A percentile compares a stretch with the other conserved stretches of the same genome.
phyloP scores from a whole-genome alignment of 1,139 yeast species.

The Hanseniaspora sp. region DNA sequence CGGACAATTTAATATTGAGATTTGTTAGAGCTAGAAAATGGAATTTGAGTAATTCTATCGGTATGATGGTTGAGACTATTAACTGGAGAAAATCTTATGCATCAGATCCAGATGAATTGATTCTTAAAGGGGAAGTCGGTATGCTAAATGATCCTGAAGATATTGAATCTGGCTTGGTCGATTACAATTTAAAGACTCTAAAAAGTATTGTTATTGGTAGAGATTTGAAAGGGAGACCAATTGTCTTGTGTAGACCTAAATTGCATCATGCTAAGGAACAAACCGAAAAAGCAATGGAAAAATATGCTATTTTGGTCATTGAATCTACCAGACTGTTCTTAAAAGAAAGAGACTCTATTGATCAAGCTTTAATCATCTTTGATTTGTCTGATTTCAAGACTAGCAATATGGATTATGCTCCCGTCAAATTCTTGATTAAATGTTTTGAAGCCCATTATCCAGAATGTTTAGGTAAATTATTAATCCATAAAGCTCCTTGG shows the following conservation, averaged over 20 bases:
- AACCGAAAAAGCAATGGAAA: slow-evolving; percentile 53
- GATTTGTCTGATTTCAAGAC: slow-evolving; percentile 66
- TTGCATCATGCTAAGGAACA: slow-evolving; percentile 64
- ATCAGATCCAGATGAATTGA: slow-evolving; percentile 45
- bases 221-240: slow-evolving; percentile 56
- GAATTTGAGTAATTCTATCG: slow-evolving; percentile 49
- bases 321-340: slow-evolving; percentile 59
- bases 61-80: slow-evolving; percentile 57
- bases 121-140: slow-evolving; percentile 14
- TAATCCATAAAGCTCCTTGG: slow-evolving; percentile 87
- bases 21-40: slow-evolving; percentile 67
- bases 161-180: slow-evolving; percentile 26
- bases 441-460: slow-evolving; percentile 85
- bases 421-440: slow-evolving; percentile 65
- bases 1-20: slow-evolving; percentile 58
- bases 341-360: slow-evolving; percentile 43
- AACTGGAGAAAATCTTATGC: slow-evolving; percentile 56
- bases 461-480: slow-evolving; percentile 62
- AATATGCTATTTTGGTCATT: slow-evolving; percentile 53
- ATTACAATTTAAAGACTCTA: slow-evolving; percentile 35
- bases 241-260: slow-evolving; percentile 61
- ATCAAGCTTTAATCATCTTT: slow-evolving; percentile 62
- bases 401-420: slow-evolving; percentile 72
- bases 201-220: slow-evolving; percentile 57
- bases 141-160: slow-evolving; percentile 20